Evolutionary conservation across 2,329 filamentous ascomycete species (phyloP).

Genomic region (Trichoderma koningii): DNA sequence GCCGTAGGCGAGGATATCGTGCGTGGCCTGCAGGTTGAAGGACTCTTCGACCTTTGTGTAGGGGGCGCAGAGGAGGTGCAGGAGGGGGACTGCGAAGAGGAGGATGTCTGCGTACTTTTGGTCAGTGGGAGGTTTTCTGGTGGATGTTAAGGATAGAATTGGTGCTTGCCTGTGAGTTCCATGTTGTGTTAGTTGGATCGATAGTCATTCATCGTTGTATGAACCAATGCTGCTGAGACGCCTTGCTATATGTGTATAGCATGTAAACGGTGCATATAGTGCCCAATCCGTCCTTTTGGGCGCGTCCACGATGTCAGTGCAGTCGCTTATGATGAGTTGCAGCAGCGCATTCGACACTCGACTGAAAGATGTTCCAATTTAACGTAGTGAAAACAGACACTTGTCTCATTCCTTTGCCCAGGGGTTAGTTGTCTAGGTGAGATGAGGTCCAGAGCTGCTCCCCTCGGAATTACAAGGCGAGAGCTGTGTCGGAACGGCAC

Average conservation of each 20-base stretch:
- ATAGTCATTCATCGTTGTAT: not conserved
- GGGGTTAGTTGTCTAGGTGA: not conserved
- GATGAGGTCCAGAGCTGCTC: not conserved
- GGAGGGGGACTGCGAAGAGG: conserved; percentile 59
- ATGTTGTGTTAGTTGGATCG: not conserved
- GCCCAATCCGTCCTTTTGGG: not conserved
- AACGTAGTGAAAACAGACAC: not conserved
- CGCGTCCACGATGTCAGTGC: not conserved
- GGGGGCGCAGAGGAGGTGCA: conserved; percentile 74
- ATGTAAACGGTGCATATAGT: not conserved
- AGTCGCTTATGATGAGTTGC: not conserved
- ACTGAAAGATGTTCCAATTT: not conserved
- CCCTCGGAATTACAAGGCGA: no score
- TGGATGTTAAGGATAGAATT: not conserved
- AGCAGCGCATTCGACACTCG: no score
- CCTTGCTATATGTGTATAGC: not conserved
- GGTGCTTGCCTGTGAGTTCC: conserved; percentile 1
- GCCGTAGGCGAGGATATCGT: conserved; percentile 84
- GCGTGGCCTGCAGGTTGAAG: conserved; percentile 92
- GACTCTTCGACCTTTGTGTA: conserved; percentile 99
- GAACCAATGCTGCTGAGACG: not conserved
- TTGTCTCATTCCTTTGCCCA: not conserved
- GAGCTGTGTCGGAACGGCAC: conserved; percentile 39
- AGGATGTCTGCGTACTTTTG: conserved; percentile 31
- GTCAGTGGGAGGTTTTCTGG: not conserved